Evolutionary conservation across 106 monocot species (phyloP), one percentile per base, ranked within the genome.

Genomic region (Dendrobium chrysotoxum): DNA sequence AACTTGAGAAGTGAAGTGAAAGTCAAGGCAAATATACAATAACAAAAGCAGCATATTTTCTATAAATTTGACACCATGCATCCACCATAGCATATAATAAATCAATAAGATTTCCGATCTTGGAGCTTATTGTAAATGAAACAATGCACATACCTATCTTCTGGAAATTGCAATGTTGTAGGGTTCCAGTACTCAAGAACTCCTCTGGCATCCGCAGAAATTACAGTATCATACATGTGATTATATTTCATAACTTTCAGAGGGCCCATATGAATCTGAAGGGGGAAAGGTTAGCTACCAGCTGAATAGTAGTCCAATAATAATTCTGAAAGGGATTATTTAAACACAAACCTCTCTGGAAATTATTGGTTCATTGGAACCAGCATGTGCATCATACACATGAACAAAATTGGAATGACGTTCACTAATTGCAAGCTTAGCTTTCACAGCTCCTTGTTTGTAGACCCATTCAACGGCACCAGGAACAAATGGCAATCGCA

Each of bases 141-240:
- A 74, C 74, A 40, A 25, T 26, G 10, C 42, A 85, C 85, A 53
- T 81, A 94, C 98, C 85, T 80, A 73, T 88, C 79, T 79, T 95
- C 87, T 70, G 95, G 95, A 82, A 99, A 99, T n/a, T 86, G 82
- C 12, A 99, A 89, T 30, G 89, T 95, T 75, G 78, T 81, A 17
- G 99, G 95, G 40, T 66, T 91, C 99, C 99, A 99, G 71, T 99
- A 99, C 44, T 99, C 99, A 39, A 99, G 75, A 40, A 99, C 84
- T 18, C 99, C 99, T 87, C 88, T 93, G 25, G 71, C 83, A 85
- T 95, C 99, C 75, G 91, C 89, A 77, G 95, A 99, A 85, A 99
- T 87, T 40, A 99, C 88, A 80, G 84, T 80, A 88, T 99, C 95
- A 87, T 91, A 86, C 4, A 80, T 61, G 40, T 79, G 85, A 75